phyloP scores from a whole-genome alignment of 1,139 yeast species.

The Debaryomycetaceae sp. region DNA sequence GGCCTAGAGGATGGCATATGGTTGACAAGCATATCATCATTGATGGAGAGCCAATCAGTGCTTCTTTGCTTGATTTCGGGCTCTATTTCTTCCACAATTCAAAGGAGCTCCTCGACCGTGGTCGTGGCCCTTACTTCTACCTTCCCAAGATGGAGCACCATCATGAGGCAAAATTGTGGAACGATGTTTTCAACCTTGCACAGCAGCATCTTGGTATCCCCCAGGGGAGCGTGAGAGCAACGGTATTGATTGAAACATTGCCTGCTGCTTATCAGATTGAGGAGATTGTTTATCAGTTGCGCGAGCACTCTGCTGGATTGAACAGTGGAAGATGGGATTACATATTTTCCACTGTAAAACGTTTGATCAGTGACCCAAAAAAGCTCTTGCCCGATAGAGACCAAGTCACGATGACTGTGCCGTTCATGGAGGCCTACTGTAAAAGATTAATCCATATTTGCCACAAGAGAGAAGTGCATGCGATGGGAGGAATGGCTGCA shows the following conservation, averaged over 20 bases:
- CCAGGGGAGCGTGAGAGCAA: slow-evolving; percentile 27
- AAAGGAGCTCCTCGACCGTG: slow-evolving; percentile 16
- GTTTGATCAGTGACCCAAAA: slow-evolving; percentile 20
- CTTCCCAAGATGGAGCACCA: slow-evolving; percentile 30
- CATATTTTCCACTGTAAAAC: slow-evolving; percentile 25
- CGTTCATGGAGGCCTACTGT: slow-evolving; percentile 25
- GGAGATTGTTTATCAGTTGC: slow-evolving; percentile 26
- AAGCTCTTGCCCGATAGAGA: slow-evolving; percentile 24
- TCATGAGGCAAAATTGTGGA: slow-evolving; percentile 29
- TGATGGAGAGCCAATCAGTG: slow-evolving; percentile 17
- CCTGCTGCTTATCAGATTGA: slow-evolving; percentile 32
- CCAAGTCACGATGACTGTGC: slow-evolving; percentile 25
- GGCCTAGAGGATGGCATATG: slow-evolving; percentile 22
- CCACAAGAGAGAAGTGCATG: slow-evolving; percentile 29
- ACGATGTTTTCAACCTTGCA: slow-evolving; percentile 24
- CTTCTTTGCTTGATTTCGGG: slow-evolving; percentile 16
- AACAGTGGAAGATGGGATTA: slow-evolving; percentile 33
- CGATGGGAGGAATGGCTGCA: slow-evolving; percentile 32
- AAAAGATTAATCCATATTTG: slow-evolving; percentile 24
- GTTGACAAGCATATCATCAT: slow-evolving; percentile 15
- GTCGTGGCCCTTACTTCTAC: slow-evolving; percentile 28
- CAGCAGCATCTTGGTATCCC: slow-evolving; percentile 20
- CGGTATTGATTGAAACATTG: slow-evolving; percentile 28
- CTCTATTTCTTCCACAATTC: slow-evolving; percentile 20
- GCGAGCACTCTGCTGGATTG: slow-evolving; percentile 25